phyloP scores from a whole-genome alignment of 108 stramenopile species.

The Seminavis robusta region DNA sequence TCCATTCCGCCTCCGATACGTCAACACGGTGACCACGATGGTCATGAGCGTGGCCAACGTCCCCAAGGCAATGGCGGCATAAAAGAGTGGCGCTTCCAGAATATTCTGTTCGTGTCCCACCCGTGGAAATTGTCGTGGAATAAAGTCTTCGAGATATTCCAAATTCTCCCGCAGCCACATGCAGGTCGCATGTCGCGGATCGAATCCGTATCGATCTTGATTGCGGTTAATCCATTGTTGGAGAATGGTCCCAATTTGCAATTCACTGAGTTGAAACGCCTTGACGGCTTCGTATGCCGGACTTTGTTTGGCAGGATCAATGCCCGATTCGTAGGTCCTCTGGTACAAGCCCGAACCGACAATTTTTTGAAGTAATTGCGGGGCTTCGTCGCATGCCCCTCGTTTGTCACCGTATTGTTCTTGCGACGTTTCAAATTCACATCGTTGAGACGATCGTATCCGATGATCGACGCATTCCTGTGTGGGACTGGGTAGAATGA shows the following conservation, averaged over 20 bases:
- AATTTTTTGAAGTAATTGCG: constrained; percentile 5
- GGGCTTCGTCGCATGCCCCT: constrained; percentile 22
- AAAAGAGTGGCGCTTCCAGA: neutral
- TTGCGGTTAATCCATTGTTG: neutral
- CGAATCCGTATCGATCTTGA: constrained; percentile 3
- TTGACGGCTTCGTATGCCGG: constrained; percentile 19
- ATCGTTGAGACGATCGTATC: no score
- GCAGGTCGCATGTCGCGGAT: constrained; percentile 33
- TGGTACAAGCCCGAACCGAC: neutral
- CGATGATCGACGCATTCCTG: no score
- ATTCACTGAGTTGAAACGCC: constrained; percentile 1
- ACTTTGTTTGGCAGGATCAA: neutral
- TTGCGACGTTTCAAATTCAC: no score
- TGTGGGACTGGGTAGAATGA: no score
- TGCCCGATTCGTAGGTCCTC: neutral
- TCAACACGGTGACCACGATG: no score
- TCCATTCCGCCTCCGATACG: no score
- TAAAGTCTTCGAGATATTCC: constrained; percentile 5
- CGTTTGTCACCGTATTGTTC: constrained; percentile 1
- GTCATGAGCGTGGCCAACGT: constrained; percentile 5
- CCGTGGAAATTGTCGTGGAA: constrained; percentile 22
- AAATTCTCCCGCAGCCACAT: constrained; percentile 25
- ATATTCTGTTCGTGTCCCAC: neutral
- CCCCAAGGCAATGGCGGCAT: constrained; percentile 3
- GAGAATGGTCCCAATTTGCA: constrained; percentile 13